A percentile compares a stretch with the other conserved stretches of the same genome.
phyloP scores from a whole-genome alignment of 805 yeast species.

The Yamadazyma paraphyllophila region DNA sequence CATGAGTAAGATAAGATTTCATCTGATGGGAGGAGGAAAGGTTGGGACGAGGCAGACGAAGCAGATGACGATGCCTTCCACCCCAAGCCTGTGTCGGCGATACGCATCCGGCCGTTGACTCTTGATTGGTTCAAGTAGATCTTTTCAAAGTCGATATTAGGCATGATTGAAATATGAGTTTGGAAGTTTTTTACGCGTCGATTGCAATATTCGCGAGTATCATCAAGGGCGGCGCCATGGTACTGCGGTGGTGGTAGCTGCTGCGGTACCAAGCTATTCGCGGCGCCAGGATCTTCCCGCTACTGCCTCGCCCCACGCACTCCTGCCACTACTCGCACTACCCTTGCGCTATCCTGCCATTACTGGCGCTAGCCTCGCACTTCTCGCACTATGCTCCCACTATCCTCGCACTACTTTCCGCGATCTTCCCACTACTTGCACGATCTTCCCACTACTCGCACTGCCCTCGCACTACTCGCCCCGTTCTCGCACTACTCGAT shows the following conservation, averaged over 20 bases:
- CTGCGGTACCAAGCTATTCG: too few species aligned
- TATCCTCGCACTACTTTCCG: not conserved
- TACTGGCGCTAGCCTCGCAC: too few species aligned
- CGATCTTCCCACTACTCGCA: too few species aligned
- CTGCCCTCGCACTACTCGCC: too few species aligned
- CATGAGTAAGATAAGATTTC: constrained; percentile 79
- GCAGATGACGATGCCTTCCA: constrained; percentile 73
- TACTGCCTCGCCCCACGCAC: too few species aligned
- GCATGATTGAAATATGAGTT: constrained; percentile 32
- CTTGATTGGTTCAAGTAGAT: constrained; percentile 87
- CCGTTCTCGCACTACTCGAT: not conserved
- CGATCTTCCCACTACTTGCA: too few species aligned
- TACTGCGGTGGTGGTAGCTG: too few species aligned
- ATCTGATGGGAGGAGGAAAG: constrained; percentile 85
- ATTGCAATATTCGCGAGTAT: not conserved
- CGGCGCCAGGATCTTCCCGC: too few species aligned
- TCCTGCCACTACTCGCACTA: too few species aligned
- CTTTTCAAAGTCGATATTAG: constrained; percentile 79
- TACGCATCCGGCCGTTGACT: constrained; percentile 83
- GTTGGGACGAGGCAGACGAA: constrained; percentile 35
- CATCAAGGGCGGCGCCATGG: too few species aligned
- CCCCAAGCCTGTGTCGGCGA: constrained; percentile 96
- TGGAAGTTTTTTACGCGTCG: constrained; percentile 2
- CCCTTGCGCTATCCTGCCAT: too few species aligned
- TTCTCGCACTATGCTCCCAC: too few species aligned